Conservation (phyloP, 805 yeast species). For the Saccharomycopsis capsularis region DNA sequence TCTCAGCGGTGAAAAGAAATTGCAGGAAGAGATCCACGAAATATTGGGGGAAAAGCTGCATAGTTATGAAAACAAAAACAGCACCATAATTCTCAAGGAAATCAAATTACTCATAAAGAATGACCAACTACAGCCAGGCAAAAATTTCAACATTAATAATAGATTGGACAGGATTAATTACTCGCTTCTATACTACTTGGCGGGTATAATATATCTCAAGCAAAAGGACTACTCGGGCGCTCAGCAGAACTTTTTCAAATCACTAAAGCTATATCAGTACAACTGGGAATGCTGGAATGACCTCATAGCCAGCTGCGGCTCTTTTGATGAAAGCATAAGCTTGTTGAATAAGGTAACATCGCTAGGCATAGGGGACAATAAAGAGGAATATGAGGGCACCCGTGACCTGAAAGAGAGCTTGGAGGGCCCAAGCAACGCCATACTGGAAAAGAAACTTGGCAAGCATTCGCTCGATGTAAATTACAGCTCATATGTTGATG, state of each 20-base stretch:
- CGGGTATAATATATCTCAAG: slow-evolving; percentile 60
- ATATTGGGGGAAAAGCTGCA: slow-evolving; percentile 40
- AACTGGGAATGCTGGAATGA: slow-evolving; percentile 96
- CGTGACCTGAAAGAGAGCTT: background rate
- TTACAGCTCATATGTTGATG: background rate
- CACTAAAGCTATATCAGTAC: slow-evolving; percentile 64
- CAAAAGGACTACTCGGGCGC: slow-evolving; percentile 59
- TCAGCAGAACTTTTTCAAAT: slow-evolving; percentile 48
- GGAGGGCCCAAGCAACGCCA: background rate
- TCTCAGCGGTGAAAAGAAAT: slow-evolving; percentile 70
- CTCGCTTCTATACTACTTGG: slow-evolving; percentile 54
- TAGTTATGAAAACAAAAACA: slow-evolving; percentile 27
- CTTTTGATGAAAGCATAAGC: slow-evolving; percentile 51
- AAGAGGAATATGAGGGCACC: too few relatives aligned
- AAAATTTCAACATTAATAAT: background rate
- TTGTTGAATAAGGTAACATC: slow-evolving; percentile 31
- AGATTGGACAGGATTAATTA: slow-evolving; percentile 4
- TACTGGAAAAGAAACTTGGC: background rate
- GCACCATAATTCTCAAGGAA: slow-evolving; percentile 36
- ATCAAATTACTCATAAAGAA: slow-evolving; percentile 24
- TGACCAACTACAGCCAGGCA: background rate
- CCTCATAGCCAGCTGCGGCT: slow-evolving; percentile 51
- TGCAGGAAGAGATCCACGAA: slow-evolving; percentile 66
- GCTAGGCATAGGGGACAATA: background rate
- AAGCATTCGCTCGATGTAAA: background rate